A percentile compares a stretch with the other conserved stretches of the same genome.
Evolutionary conservation across 371 early-diverging fungal genomes (phyloP).

Genomic region (Zychaea mexicana): DNA sequence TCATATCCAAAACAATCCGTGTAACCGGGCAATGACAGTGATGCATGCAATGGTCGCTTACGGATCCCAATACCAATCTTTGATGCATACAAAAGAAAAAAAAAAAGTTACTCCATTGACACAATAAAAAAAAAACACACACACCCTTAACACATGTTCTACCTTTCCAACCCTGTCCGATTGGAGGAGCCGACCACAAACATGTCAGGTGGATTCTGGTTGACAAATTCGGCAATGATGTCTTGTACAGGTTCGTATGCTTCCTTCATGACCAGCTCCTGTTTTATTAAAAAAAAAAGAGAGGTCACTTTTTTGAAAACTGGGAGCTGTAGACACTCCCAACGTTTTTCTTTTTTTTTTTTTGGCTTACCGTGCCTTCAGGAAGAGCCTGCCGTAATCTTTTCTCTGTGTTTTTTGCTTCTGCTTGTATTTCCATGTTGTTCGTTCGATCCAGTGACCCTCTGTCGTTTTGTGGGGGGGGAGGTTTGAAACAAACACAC

Average conservation of each 20-base stretch:
- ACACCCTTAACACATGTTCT: too few species aligned
- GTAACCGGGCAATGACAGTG: slow-evolving; percentile 37
- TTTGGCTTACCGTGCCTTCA: neutral
- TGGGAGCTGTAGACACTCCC: neutral
- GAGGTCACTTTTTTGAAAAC: neutral
- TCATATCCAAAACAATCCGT: neutral
- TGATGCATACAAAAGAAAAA: neutral
- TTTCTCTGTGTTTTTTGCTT: slow-evolving; percentile 16
- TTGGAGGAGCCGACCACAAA: slow-evolving; percentile 34
- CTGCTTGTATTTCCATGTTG: slow-evolving; percentile 30
- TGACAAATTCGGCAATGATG: slow-evolving; percentile 25
- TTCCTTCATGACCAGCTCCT: slow-evolving; percentile 9
- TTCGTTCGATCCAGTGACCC: slow-evolving; percentile 31
- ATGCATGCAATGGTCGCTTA: slow-evolving; percentile 37
- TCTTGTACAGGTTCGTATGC: slow-evolving; percentile 11
- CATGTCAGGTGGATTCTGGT: slow-evolving; percentile 28
- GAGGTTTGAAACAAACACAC: too few species aligned
- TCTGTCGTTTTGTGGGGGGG: too few species aligned
- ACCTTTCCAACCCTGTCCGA: slow-evolving; percentile 35
- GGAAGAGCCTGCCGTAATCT: neutral
- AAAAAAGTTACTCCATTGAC: neutral
- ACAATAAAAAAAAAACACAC: neutral
- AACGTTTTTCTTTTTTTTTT: neutral
- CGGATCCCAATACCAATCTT: slow-evolving; percentile 34
- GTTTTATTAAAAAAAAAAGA: neutral